Conservation (phyloP, 208 protist species). For the Polymyxa betae region DNA sequence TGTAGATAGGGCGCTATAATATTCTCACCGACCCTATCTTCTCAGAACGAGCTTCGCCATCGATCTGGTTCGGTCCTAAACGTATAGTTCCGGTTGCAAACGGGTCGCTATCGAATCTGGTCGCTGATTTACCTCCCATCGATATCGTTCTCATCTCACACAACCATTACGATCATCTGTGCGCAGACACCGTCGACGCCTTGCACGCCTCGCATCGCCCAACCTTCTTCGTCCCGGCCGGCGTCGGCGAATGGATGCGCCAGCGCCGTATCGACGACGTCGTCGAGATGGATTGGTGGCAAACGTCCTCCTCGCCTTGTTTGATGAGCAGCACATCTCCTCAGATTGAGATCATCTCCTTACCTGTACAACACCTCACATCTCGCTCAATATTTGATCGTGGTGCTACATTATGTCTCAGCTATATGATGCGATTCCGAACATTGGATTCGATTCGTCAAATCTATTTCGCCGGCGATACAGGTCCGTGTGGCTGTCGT, state of each 20-base stretch:
- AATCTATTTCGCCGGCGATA: constrained; percentile 37
- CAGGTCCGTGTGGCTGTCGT: background rate
- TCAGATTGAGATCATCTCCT: background rate
- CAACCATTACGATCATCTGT: constrained; percentile 51
- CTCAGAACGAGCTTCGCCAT: background rate
- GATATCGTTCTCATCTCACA: background rate
- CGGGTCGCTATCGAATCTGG: background rate
- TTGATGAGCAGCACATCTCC: no score
- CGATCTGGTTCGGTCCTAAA: background rate
- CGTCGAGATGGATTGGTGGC: background rate
- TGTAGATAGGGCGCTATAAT: background rate
- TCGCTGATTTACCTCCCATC: background rate
- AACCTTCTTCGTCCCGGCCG: constrained; percentile 1
- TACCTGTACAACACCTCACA: background rate
- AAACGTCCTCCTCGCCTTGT: background rate
- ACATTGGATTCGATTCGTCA: background rate
- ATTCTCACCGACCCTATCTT: constrained; percentile 21
- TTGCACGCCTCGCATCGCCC: background rate
- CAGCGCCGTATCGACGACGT: background rate
- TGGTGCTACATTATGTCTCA: background rate
- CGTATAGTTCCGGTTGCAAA: background rate
- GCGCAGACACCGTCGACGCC: background rate
- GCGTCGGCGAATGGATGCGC: background rate
- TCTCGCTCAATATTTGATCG: background rate
- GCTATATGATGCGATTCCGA: background rate